A percentile compares a stretch with the other conserved stretches of the same genome.
Conservation (phyloP, 441 rosid genomes). For the Eruca vesicaria region DNA sequence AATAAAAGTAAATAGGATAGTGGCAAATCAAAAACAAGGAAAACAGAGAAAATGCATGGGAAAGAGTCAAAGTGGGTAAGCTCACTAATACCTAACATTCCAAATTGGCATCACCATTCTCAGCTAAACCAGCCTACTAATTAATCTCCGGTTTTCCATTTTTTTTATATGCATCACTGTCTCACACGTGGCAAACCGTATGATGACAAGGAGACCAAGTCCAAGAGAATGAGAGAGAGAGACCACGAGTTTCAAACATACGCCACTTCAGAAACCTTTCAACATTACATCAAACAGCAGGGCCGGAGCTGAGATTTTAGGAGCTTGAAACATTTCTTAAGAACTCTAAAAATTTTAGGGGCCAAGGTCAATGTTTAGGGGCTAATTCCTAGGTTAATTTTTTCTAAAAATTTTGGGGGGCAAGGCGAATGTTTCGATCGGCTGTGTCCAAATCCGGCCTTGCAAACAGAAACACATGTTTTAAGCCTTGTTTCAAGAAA, state of each 20-base stretch:
- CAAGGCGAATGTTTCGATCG: too few relatives aligned
- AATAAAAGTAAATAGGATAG: too few relatives aligned
- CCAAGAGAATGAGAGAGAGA: neutral
- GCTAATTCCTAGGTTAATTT: too few relatives aligned
- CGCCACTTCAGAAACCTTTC: neutral
- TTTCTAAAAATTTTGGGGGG: too few relatives aligned
- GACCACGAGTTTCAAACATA: neutral
- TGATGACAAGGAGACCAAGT: neutral
- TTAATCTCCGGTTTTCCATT: conserved; percentile 6
- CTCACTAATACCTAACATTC: conserved; percentile 31
- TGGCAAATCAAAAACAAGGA: neutral
- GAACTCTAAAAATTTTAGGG: too few relatives aligned
- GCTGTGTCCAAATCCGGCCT: too few relatives aligned
- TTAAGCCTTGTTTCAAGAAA: neutral
- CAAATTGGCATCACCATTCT: conserved; percentile 23
- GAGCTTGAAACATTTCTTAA: too few relatives aligned
- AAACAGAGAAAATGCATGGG: neutral
- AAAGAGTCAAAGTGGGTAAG: conserved; percentile 40
- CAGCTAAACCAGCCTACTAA: conserved; percentile 37
- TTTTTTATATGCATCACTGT: neutral
- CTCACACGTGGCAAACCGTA: conserved; percentile 4
- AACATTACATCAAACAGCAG: neutral
- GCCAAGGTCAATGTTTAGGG: too few relatives aligned
- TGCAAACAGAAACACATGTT: neutral
- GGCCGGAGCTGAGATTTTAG: too few relatives aligned